Evolutionary conservation across 2,329 filamentous ascomycete genomes (phyloP), one percentile per base, ranked within the genome.

Genomic region (Scedosporium minutisporum): DNA sequence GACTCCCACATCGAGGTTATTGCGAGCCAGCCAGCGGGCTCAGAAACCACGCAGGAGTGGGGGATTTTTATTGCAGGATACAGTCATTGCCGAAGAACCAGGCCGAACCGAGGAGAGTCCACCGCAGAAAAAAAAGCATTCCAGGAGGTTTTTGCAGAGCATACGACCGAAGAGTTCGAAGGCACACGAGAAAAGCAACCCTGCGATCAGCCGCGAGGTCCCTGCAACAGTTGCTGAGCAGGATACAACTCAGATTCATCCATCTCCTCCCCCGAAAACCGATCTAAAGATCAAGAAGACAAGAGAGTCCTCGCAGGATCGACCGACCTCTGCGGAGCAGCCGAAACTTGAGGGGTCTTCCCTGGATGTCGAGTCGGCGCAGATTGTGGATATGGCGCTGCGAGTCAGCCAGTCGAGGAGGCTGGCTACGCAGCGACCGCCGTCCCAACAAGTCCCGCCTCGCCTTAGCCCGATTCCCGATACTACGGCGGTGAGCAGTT

Each of bases 381-480:
- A 96, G 73, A 96, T 97, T 66, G 91, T 97, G 51, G 92, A 92
- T 69, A 90, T 97, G 83, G 93, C 93, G 1, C 76, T 97, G 68
- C 95, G 88, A 66, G 76, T 97, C 59, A 96, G 90, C 76, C 91
- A 97, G 73, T 90, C 88, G 69, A 85, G 86, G 66, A 85, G 85
- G 70, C 81, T 81, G 75, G 89, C 79, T 65, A 85, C 77, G 73
- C 83, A 78, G 74, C 82, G 77, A 73, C 86, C 71, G 72, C 81
- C 74, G 67, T 84, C 70, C 62, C 84, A 71, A 70, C 82, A 73
- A 62, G 77, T 76, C 42, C 83, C 76, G 33, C 83, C 78, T 57
- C 78, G 76, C 48, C 76, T 82, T 62, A 77, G 78, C 4, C 82
- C 83, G 3, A 69, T 84, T 3, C 79, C 84, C 3, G 76, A 84